Evolutionary conservation across 176 grass and related monocot species (phyloP).

Genomic region (Melocanna baccifera): DNA sequence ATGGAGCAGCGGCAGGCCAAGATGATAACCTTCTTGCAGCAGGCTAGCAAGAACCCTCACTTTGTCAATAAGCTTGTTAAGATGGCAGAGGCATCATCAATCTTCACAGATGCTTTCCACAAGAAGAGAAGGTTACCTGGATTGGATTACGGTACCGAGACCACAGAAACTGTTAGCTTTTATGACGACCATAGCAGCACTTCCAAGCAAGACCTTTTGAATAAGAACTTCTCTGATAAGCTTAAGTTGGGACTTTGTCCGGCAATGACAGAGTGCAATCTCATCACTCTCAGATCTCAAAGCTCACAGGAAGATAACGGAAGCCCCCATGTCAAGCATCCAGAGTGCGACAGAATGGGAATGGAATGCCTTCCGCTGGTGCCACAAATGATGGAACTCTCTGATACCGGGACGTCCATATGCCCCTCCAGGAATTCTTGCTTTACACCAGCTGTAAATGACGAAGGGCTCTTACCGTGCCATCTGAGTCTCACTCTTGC

Average conservation of each 20-base stretch:
- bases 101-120: conserved; percentile 45
- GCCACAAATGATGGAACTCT: conserved; percentile 44
- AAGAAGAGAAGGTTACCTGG: conserved; percentile 79
- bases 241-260: conserved; percentile 76
- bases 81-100: conserved; percentile 58
- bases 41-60: conserved; percentile 59
- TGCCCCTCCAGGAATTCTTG: conserved; percentile 48
- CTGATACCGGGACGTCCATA: conserved; percentile 61
- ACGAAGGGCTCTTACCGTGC: conserved; percentile 51
- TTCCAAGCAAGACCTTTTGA: conserved; percentile 60
- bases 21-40: conserved; percentile 81
- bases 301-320: conserved; percentile 63
- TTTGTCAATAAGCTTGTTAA: conserved; percentile 86
- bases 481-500: conserved; percentile 79
- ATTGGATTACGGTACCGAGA: conserved; percentile 40
- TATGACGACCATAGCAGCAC: conserved; percentile 76
- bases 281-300: conserved; percentile 45
- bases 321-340: conserved; percentile 46
- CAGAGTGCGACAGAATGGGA: conserved; percentile 18
- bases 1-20: conserved; percentile 86
- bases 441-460: conserved; percentile 34
- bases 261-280: conserved; percentile 40
- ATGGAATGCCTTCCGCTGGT: conserved; percentile 43
- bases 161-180: conserved; percentile 52
- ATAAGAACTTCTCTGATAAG: conserved; percentile 77